A percentile compares a stretch with the other conserved stretches of the same genome.
phyloP scores from a whole-genome alignment of 1,284 basidiomycete species.

The Ustilago bromivora region DNA sequence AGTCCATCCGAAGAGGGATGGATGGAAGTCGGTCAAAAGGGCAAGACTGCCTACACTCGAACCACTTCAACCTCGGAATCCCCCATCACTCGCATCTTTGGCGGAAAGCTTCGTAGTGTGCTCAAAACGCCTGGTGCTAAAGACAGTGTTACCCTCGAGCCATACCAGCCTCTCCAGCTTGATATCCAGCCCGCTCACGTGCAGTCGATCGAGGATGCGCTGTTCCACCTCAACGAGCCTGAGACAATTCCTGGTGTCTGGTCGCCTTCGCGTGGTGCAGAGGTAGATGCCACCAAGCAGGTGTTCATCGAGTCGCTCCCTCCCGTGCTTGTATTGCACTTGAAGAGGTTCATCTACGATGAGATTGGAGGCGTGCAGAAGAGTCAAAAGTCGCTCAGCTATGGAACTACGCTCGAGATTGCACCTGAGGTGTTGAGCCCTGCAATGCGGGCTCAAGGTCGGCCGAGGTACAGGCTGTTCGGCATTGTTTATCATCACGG shows the following conservation, averaged over 20 bases:
- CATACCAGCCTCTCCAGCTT: conserved; percentile 88
- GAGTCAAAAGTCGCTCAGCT: conserved; percentile 83
- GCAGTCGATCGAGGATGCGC: conserved; percentile 83
- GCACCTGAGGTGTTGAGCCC: conserved; percentile 67
- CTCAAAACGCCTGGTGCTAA: conserved; percentile 82
- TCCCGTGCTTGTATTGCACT: conserved; percentile 86
- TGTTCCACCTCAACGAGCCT: conserved; percentile 82
- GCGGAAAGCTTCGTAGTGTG: conserved; percentile 90
- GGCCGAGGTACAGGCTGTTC: conserved; percentile 83
- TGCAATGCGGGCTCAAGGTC: conserved; percentile 65
- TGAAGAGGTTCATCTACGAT: conserved; percentile 94
- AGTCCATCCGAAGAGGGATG: conserved; percentile 73
- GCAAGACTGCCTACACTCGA: conserved; percentile 84
- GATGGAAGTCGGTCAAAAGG: conserved; percentile 93
- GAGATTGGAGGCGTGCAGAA: conserved; percentile 85
- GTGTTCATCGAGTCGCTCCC: conserved; percentile 88
- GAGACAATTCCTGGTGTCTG: conserved; percentile 83
- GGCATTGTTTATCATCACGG: conserved; percentile 97
- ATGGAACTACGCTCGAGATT: conserved; percentile 82
- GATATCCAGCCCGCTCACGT: conserved; percentile 84
- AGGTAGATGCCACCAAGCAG: conserved; percentile 86
- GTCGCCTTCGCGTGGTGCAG: conserved; percentile 63
- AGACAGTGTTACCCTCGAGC: conserved; percentile 90
- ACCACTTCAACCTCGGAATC: conserved; percentile 84
- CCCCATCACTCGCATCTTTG: conserved; percentile 90